Conservation (phyloP, 306 rosid species). For the Prunus mira region DNA sequence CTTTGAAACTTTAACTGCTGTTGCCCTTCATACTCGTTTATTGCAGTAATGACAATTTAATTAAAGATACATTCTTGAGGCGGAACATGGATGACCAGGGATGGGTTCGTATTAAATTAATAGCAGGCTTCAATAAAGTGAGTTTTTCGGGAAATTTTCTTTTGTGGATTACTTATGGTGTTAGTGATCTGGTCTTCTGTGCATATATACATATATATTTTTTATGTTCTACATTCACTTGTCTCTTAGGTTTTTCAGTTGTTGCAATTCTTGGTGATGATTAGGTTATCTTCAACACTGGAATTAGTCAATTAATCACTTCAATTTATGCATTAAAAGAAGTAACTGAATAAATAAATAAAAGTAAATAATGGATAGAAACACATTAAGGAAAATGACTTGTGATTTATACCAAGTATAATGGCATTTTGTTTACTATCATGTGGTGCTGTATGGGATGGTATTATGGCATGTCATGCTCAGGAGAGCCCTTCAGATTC, state of each 20-base stretch:
- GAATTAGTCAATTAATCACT: background rate
- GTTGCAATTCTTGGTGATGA: background rate
- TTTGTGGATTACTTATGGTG: conserved; percentile 2
- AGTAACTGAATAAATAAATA: background rate
- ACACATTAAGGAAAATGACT: background rate
- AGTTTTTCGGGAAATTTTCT: conserved; percentile 35
- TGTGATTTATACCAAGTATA: background rate
- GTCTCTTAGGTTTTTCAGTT: background rate
- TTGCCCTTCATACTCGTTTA: conserved; percentile 20
- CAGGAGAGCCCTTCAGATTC: background rate
- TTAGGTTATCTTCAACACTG: background rate
- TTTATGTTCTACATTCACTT: background rate
- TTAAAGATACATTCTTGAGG: conserved; percentile 78
- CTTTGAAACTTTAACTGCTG: conserved; percentile 21
- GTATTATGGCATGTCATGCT: background rate
- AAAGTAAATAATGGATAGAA: background rate
- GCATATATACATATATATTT: background rate
- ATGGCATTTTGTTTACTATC: background rate
- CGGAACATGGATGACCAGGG: conserved; percentile 84
- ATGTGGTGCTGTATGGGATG: background rate
- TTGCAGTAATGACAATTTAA: conserved; percentile 76
- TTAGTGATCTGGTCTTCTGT: conserved; percentile 13
- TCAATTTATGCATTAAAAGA: background rate
- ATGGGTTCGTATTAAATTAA: conserved; percentile 70
- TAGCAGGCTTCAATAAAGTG: conserved; percentile 78